These are phyloP conservation scores for Rhazya stricta DNA, from an alignment of 257 asterid species.

Conservation along the genomic window DNA sequence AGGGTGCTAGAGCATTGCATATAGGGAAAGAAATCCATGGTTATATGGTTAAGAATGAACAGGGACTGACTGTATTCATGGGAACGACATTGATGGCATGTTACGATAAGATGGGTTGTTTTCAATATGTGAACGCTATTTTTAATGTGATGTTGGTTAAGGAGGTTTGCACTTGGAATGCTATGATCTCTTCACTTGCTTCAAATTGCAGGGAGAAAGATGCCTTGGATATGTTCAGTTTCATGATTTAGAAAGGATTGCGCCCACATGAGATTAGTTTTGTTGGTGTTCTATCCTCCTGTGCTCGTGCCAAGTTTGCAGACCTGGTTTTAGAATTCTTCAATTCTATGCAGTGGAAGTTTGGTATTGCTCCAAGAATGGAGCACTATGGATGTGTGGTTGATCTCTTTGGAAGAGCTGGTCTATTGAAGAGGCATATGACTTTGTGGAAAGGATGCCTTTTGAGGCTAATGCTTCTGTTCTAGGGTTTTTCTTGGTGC, in stretches of 20 bases:
- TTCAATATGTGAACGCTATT: constrained; percentile 39
- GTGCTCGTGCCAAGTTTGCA: constrained; percentile 58
- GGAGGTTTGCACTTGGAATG: constrained; percentile 79
- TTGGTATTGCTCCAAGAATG: constrained; percentile 47
- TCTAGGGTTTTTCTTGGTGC: constrained; percentile 74
- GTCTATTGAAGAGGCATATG: constrained; percentile 64
- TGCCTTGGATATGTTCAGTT: constrained; percentile 57
- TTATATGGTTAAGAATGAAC: constrained; percentile 52
- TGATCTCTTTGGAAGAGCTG: constrained; percentile 83
- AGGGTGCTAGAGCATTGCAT: constrained; percentile 37
- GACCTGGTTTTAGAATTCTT: constrained; percentile 53
- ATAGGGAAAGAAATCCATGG: constrained; percentile 84
- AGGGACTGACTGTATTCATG: constrained; percentile 47
- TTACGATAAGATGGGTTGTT: constrained; percentile 71
- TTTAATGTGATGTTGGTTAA: constrained; percentile 46
- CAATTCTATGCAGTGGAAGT: constrained; percentile 44
- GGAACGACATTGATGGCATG: constrained; percentile 63
- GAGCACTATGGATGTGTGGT: constrained; percentile 89
- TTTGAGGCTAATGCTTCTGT: constrained; percentile 75
- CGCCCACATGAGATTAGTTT: constrained; percentile 63
- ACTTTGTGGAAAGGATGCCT: constrained; percentile 60
- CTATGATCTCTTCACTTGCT: constrained; percentile 72
- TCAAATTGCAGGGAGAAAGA: constrained; percentile 62
- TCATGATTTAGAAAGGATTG: constrained; percentile 37
- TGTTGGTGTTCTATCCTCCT: constrained; percentile 66